Conservation (phyloP, 192 early-diverging fungal species). For the Geranomyces michiganensis region DNA sequence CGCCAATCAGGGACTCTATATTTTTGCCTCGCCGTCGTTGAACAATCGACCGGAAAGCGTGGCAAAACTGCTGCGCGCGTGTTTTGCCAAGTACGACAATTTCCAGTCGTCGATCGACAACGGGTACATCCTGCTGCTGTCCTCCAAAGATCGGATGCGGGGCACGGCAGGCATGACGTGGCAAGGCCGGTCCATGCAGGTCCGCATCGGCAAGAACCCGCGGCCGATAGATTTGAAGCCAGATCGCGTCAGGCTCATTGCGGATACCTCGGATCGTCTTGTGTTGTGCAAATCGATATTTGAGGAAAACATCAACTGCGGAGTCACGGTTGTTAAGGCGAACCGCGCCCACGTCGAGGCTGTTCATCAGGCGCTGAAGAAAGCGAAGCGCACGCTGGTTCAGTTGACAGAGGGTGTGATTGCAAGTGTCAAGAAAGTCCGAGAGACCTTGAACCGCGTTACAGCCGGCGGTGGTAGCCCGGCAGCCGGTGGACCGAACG, state of each 20-base stretch:
- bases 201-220: conserved; percentile 42
- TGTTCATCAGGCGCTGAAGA: conserved; percentile 62
- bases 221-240: conserved; percentile 56
- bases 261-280: conserved; percentile 47
- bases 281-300: conserved; percentile 53
- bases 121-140: conserved; percentile 64
- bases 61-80: conserved; percentile 55
- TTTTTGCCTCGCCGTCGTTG: conserved; percentile 73
- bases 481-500: background rate
- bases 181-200: conserved; percentile 52
- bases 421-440: conserved; percentile 57
- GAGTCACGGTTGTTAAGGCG: conserved; percentile 53
- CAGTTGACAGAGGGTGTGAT: conserved; percentile 59
- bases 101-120: conserved; percentile 28
- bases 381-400: conserved; percentile 59
- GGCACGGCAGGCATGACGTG: conserved; percentile 46
- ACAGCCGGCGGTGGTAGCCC: conserved; percentile 27
- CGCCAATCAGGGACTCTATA: conserved; percentile 69
- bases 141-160: conserved; percentile 58
- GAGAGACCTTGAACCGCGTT: conserved; percentile 38
- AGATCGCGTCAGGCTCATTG: conserved; percentile 60
- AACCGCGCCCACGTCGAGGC: conserved; percentile 59
- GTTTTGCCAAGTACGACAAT: conserved; percentile 43
- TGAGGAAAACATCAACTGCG: conserved; percentile 49
- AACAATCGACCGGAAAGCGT: conserved; percentile 54